Conservation (phyloP, 108 stramenopile genomes). For the Seminavis robusta region DNA sequence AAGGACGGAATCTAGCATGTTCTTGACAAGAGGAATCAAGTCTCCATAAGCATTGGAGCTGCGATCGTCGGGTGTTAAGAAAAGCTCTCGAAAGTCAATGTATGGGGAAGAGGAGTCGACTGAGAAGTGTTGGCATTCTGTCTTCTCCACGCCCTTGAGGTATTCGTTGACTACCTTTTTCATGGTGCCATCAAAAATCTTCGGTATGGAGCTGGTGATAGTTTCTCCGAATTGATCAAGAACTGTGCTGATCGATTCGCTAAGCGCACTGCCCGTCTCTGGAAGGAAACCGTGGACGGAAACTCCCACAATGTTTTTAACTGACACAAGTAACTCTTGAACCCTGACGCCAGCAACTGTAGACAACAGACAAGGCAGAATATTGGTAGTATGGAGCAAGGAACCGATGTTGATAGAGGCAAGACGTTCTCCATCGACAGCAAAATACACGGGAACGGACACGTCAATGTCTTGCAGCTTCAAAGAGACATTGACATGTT, state of each 20-base stretch:
- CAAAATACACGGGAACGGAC: slow-evolving; percentile 21
- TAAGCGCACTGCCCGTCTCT: too few species aligned
- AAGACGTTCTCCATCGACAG: slow-evolving; percentile 40
- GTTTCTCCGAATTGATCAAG: too few species aligned
- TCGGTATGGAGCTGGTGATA: too few species aligned
- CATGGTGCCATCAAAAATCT: too few species aligned
- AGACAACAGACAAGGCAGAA: slow-evolving; percentile 55
- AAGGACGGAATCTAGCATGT: slow-evolving; percentile 31
- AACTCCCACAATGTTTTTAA: too few species aligned
- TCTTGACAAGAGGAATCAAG: slow-evolving; percentile 31
- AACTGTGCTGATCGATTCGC: too few species aligned
- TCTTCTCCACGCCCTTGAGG: too few species aligned
- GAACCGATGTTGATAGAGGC: slow-evolving; percentile 32
- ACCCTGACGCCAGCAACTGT: slow-evolving; percentile 33
- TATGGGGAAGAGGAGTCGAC: too few species aligned
- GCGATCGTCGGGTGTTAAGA: slow-evolving; percentile 24
- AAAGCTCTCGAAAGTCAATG: slow-evolving; percentile 72
- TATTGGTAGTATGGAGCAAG: slow-evolving; percentile 35
- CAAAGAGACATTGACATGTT: slow-evolving; percentile 1
- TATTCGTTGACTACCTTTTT: too few species aligned
- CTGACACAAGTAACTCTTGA: too few species aligned
- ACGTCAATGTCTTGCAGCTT: background rate
- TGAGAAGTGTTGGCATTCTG: too few species aligned
- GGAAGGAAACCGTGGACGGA: too few species aligned
- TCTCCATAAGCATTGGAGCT: slow-evolving; percentile 38